Base-by-base conservation (phyloP, 2,329 filamentous ascomycete species). In the Exophiala sideris region DNA sequence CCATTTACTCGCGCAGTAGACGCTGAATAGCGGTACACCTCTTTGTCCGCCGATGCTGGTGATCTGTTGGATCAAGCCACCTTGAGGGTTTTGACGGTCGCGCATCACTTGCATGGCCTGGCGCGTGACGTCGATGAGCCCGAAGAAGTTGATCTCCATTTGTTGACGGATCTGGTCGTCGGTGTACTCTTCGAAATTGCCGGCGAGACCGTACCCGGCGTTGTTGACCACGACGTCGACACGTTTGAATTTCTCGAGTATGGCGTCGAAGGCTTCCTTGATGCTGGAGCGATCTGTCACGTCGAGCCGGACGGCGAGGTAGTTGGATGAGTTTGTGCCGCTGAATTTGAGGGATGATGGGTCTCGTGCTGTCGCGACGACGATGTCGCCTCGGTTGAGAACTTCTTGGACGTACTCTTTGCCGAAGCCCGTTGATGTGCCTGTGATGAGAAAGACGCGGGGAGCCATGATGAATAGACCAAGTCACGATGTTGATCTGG, bases 191-290 rank as follows among this genome's bases (percentile, higher is more conserved):
- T 85, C 82, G 45, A 83, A 76, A 45, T 77, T 73, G 10, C 77
- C 79, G 5, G 68, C 64, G 1, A 81, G 68, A n/a, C 79, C 78
- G 54, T 82, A 84, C 2, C 81, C 83, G 3, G 81, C 81, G 46
- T 84, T 84, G 68, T 84, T 84, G 54, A 82, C 75, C 4, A 84
- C 77, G 1, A 84, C 76, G 63, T 85, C 81, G 41, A 86, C 67
- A 6, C 78, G 76, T 14, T 76, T 74, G 62, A 82, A 85, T 45
- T 76, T 76, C 6, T 75, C 59, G 16, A 74, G 66, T 1, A 71
- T 66, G 1, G 65, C 50, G 21, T 54, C 68, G 58, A 80, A 76
- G 1, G 76, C 76, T 6, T 67, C 67, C 32, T 75, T 65, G 49
- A 81, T 76, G 2, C 78, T 75, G 0, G 33, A 16, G 18, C 54